Conservation (phyloP, 768 basidiomycete genomes). For the Phanerodontia chrysosporium region DNA sequence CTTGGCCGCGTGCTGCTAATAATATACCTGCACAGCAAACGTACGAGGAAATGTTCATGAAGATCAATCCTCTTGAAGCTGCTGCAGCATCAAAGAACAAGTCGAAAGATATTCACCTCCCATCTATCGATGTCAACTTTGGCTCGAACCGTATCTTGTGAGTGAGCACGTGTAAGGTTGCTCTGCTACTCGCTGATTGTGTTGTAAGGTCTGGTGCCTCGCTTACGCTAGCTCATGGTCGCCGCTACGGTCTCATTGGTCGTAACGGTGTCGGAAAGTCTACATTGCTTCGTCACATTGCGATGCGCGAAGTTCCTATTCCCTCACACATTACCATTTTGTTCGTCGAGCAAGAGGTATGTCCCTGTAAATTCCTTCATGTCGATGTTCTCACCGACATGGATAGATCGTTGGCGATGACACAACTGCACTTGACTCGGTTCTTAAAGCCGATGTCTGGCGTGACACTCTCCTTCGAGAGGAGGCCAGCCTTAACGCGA, state of each 20-base stretch:
- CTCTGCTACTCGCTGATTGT: too few species aligned
- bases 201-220: constrained; percentile 69
- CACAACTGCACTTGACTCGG: constrained; percentile 86
- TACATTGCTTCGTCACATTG: constrained; percentile 89
- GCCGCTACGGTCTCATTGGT: constrained; percentile 89
- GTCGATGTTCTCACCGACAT: not conserved
- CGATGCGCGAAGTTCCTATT: constrained; percentile 91
- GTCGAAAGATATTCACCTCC: constrained; percentile 94
- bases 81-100: constrained; percentile 80
- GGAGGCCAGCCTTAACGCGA: constrained; percentile 69
- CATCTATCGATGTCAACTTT: constrained; percentile 94
- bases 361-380: constrained; percentile 11
- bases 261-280: constrained; percentile 86
- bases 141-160: constrained; percentile 92
- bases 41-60: constrained; percentile 99
- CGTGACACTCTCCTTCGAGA: constrained; percentile 88
- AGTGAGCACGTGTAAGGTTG: too few species aligned
- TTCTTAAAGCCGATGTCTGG: constrained; percentile 99
- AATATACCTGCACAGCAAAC: constrained; percentile 60
- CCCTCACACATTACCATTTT: constrained; percentile 94
- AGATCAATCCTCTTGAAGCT: constrained; percentile 94
- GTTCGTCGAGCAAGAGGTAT: constrained; percentile 96
- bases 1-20: not conserved
- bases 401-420: constrained; percentile 87
- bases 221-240: constrained; percentile 82